Conservation (phyloP, 2,329 filamentous ascomycete genomes). For the Coniochaeta hoffmannii region DNA sequence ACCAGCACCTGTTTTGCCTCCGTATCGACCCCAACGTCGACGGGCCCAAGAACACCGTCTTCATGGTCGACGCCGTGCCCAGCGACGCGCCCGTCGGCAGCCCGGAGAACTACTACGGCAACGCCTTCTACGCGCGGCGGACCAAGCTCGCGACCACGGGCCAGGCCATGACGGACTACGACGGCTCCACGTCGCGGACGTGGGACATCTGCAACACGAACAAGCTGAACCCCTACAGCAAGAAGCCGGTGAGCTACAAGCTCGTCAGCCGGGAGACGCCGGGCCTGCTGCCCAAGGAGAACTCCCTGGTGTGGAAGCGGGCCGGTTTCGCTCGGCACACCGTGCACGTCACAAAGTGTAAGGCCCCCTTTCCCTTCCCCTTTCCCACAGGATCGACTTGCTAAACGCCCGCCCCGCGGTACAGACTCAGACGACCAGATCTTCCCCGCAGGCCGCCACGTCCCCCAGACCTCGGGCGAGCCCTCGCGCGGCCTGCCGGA, state of each 20-base stretch:
- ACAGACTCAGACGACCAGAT: constrained; percentile 72
- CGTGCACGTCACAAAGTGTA: constrained; percentile 84
- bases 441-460: constrained; percentile 79
- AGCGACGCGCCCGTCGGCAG: constrained; percentile 71
- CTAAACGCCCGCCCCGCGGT: neutral
- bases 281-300: constrained; percentile 68
- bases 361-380: constrained; percentile 22
- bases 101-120: constrained; percentile 78
- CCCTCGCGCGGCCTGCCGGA: constrained; percentile 64
- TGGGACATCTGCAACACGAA: constrained; percentile 88
- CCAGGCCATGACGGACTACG: constrained; percentile 69
- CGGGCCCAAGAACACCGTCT: constrained; percentile 76
- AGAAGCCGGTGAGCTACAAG: constrained; percentile 82
- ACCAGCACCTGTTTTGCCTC: constrained; percentile 91
- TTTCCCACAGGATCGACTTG: neutral
- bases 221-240: constrained; percentile 77
- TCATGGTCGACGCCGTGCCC: constrained; percentile 68
- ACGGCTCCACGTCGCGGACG: constrained; percentile 69
- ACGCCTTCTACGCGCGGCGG: constrained; percentile 81
- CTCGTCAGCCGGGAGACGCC: constrained; percentile 83
- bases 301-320: constrained; percentile 79
- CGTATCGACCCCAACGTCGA: constrained; percentile 84
- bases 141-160: constrained; percentile 68
- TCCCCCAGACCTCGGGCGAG: constrained; percentile 79
- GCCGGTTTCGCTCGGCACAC: constrained; percentile 83